A percentile compares a stretch with the other conserved stretches of the same genome.
These are phyloP conservation scores for Cucurbita moschata DNA, from an alignment of 306 rosid genomes.

Conservation along the genomic window DNA sequence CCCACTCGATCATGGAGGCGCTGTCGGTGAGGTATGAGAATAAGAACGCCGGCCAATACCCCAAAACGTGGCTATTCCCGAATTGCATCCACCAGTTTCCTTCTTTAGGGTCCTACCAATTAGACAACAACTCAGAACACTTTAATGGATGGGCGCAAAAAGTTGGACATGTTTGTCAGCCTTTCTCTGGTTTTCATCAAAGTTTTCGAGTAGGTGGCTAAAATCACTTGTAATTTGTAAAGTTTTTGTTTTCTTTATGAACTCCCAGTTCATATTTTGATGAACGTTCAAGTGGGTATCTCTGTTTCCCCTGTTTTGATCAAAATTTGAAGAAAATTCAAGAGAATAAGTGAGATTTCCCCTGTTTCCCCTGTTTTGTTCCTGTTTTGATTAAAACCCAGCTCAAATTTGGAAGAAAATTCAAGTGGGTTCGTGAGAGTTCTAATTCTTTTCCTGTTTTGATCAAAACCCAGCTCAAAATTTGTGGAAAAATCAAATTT, in stretches of 20 bases:
- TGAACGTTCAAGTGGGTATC: not conserved
- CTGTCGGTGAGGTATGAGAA: conserved; percentile 84
- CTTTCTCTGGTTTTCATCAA: not conserved
- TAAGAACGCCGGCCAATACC: conserved; percentile 90
- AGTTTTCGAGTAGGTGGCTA: not conserved
- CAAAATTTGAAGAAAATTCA: not conserved
- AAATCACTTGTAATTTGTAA: not conserved
- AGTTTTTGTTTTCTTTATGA: not conserved
- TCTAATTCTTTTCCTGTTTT: not conserved
- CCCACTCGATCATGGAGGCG: conserved; percentile 95
- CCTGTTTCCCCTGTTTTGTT: not conserved
- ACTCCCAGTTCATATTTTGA: not conserved
- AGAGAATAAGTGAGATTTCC: not conserved
- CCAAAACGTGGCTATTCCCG: conserved; percentile 62
- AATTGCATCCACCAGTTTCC: conserved; percentile 99
- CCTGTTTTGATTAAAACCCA: not conserved
- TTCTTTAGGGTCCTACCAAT: conserved; percentile 72
- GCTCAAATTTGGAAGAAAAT: not conserved
- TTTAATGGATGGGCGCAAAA: not conserved
- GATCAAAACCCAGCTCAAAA: not conserved
- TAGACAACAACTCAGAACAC: not conserved
- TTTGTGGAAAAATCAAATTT: not conserved
- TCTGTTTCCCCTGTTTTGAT: not conserved
- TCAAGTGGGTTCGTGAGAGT: not conserved
- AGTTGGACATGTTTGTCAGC: not conserved